Percentiles rank a stretch among this genome's conserved stretches.
These are phyloP conservation scores for Apiospora phragmitis DNA, from an alignment of 2,329 filamentous ascomycete genomes.

Conservation along the genomic window DNA sequence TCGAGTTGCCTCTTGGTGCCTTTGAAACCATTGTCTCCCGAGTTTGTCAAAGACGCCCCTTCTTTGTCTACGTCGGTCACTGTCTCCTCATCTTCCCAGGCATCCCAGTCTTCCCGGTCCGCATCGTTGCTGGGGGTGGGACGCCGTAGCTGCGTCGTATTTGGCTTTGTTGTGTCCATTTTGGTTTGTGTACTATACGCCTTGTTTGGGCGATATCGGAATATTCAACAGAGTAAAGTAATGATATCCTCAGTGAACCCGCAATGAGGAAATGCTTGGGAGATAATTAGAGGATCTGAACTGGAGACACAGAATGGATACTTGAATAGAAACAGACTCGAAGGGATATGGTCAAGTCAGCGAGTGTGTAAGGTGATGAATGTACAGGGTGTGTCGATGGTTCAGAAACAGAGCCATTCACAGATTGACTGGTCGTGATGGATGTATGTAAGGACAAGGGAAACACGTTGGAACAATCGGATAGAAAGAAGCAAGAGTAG, in stretches of 20 bases:
- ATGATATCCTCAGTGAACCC: constrained; percentile 28
- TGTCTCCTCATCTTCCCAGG: constrained; percentile 24
- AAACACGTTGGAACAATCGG: constrained; percentile 21
- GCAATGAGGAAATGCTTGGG: constrained; percentile 17
- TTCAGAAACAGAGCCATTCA: neutral
- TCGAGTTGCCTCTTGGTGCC: constrained; percentile 15
- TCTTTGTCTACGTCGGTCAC: constrained; percentile 16
- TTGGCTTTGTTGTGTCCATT: constrained; percentile 25
- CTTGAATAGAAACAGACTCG: constrained; percentile 10
- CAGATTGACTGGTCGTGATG: neutral
- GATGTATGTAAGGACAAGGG: constrained; percentile 21
- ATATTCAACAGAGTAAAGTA: constrained; percentile 17
- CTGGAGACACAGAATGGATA: neutral
- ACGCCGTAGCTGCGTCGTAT: constrained; percentile 23
- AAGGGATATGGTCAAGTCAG: neutral
- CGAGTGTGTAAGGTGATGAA: neutral
- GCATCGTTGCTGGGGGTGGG: constrained; percentile 20
- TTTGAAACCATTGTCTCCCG: constrained; percentile 19
- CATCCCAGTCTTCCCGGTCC: constrained; percentile 36
- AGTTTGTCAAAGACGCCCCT: constrained; percentile 24
- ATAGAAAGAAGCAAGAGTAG: constrained; percentile 14
- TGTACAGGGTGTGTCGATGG: neutral
- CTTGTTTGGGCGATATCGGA: constrained; percentile 3
- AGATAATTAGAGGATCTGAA: constrained; percentile 14
- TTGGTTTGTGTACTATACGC: constrained; percentile 14